Percentiles rank a stretch among this genome's conserved stretches.
Evolutionary conservation across 2,329 filamentous ascomycete genomes (phyloP).

Genomic region (Apiospora marii): DNA sequence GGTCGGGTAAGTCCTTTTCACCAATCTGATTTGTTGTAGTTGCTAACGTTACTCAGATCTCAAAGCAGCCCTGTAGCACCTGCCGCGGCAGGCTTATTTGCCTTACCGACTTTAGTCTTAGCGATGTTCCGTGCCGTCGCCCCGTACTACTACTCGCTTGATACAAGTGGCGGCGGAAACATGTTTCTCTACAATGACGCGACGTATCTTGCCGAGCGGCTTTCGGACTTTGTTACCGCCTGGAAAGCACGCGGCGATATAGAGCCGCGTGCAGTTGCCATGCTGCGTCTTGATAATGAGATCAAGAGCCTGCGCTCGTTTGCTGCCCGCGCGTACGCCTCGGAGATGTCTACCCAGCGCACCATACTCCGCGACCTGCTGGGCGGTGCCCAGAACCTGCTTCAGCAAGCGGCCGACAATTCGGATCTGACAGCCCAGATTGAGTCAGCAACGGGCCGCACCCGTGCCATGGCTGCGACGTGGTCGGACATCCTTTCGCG

Average conservation of each 20-base stretch:
- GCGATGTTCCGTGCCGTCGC: constrained; percentile 84
- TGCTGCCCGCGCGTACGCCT: constrained; percentile 67
- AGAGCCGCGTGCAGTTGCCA: constrained; percentile 55
- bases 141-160: constrained; percentile 73
- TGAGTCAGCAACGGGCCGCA: constrained; percentile 59
- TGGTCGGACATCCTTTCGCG: constrained; percentile 67
- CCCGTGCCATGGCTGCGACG: constrained; percentile 60
- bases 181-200: constrained; percentile 77
- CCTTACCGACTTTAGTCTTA: constrained; percentile 74
- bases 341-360: constrained; percentile 67
- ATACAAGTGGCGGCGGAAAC: constrained; percentile 66
- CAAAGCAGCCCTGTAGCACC: constrained; percentile 67
- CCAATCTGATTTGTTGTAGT: neutral
- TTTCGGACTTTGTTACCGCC: constrained; percentile 55
- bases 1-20: constrained; percentile 50
- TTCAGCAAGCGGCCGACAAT: constrained; percentile 63
- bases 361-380: constrained; percentile 68
- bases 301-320: constrained; percentile 66
- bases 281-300: constrained; percentile 67
- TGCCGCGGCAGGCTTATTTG: constrained; percentile 74
- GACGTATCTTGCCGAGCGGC: constrained; percentile 66
- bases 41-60: constrained; percentile 39
- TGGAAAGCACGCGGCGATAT: constrained; percentile 65
- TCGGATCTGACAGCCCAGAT: constrained; percentile 49
- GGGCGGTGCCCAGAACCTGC: constrained; percentile 66